Evolutionary conservation across 345 rosid genomes (phyloP), one percentile per base, ranked within the genome.

Genomic region (Pistacia atlantica): DNA sequence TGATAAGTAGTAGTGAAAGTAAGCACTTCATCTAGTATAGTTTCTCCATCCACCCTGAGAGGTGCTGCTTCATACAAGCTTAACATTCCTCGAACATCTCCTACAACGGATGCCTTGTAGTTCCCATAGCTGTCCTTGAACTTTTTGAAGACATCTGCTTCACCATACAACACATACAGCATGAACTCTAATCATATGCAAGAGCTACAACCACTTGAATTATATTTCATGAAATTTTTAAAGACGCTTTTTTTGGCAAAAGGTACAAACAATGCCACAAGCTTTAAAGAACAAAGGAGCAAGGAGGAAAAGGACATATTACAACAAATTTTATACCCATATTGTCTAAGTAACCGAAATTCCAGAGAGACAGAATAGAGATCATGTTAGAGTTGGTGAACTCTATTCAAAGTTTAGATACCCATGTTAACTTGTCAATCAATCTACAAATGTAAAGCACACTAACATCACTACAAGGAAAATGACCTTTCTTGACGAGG

Each of bases 1-100:
- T n/a, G n/a, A n/a, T 77, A 25, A 17, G 77, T 46, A 11, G 25
- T 69, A n/a, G 85, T 73, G 72, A 82, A 89, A 25, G 67, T 61
- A 33, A 87, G 78, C 22, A 84, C 85, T 45, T 83, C 83, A 20
- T 83, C 83, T 6, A 89, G 75, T 37, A 79, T 75, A 4, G 46
- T 71, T 57, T 87, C 90, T 38, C 83, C 84, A 1, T 73, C 77
- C 2, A 77, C 54, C 11, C 80, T 76, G 5, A 84, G 75, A 73
- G 81, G 78, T 1, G 89, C 66, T 0, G 85, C 89, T 62, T 87
- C 87, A 28, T 85, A 89, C 9, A 89, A 82, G 22, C 83, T 76
- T 22, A 84, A 51, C 64, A 83, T 5, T 33, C 80, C 89, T 33
- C 22, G 51, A 8, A 75, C 71, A 13, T 82, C 85, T 9, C 11